Evolutionary conservation across 2,329 filamentous ascomycete species (phyloP).

Genomic region (Hypoxylon sp.): DNA sequence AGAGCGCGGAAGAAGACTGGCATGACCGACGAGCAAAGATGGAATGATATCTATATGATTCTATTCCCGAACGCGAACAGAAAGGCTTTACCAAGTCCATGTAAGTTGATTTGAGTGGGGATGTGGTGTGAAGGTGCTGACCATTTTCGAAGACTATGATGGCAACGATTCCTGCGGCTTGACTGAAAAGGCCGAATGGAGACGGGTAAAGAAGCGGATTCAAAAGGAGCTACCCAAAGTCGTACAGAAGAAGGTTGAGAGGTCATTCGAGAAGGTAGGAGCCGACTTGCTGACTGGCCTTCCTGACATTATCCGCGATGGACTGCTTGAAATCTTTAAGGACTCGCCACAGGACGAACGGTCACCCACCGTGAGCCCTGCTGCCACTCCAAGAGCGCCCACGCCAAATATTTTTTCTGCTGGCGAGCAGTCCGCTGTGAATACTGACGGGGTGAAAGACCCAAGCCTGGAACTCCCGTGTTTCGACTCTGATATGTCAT

Average conservation of each 20-base stretch:
- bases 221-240: slow-evolving; percentile 46
- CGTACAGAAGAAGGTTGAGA: slow-evolving; percentile 47
- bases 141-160: slow-evolving; percentile 44
- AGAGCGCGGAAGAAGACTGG: slow-evolving; percentile 45
- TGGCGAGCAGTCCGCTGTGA: slow-evolving; percentile 13
- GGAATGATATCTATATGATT: slow-evolving; percentile 50
- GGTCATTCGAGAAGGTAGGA: slow-evolving; percentile 45
- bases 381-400: slow-evolving; percentile 35
- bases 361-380: slow-evolving; percentile 41
- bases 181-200: slow-evolving; percentile 39
- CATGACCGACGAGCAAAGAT: slow-evolving; percentile 47
- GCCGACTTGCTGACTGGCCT: slow-evolving; percentile 42
- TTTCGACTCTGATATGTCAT: slow-evolving; percentile 29
- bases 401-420: slow-evolving; percentile 22
- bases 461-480: slow-evolving; percentile 36
- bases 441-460: slow-evolving; percentile 18
- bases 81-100: slow-evolving; percentile 48
- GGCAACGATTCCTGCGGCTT: slow-evolving; percentile 36
- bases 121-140: slow-evolving; percentile 25
- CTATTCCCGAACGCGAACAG: slow-evolving; percentile 48
- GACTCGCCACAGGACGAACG: slow-evolving; percentile 40
- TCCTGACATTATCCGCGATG: slow-evolving; percentile 46
- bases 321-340: slow-evolving; percentile 45
- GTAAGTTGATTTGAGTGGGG: slow-evolving; percentile 37
- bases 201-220: slow-evolving; percentile 44